Conservation (phyloP, 352 stramenopile species). For the Hyaloperonospora brassicae region DNA sequence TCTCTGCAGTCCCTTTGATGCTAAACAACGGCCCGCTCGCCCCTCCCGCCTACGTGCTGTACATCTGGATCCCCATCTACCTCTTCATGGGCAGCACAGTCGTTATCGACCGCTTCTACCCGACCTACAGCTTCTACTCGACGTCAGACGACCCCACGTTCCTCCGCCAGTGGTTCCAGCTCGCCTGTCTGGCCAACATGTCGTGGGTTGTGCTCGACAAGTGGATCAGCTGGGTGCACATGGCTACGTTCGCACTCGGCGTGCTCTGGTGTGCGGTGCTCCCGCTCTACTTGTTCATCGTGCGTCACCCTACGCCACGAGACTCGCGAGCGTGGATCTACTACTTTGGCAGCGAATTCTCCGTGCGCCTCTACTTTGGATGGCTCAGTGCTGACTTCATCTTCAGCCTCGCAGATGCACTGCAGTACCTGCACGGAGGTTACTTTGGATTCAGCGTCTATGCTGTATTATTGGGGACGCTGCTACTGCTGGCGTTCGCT, state of each 20-base stretch:
- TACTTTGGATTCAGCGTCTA: slow-evolving; percentile 47
- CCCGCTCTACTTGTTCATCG: slow-evolving; percentile 47
- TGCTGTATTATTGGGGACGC: slow-evolving; percentile 27
- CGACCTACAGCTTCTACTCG: slow-evolving; percentile 47
- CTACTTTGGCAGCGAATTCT: slow-evolving; percentile 54
- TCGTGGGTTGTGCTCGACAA: slow-evolving; percentile 39
- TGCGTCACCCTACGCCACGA: slow-evolving; percentile 38
- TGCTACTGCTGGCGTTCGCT: slow-evolving; percentile 39
- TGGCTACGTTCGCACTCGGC: slow-evolving; percentile 44
- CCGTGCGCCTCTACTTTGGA: slow-evolving; percentile 48
- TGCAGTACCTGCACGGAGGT: slow-evolving; percentile 40
- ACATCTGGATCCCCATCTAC: slow-evolving; percentile 55
- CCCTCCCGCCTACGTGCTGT: slow-evolving; percentile 37
- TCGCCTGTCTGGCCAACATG: slow-evolving; percentile 45
- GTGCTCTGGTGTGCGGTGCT: slow-evolving; percentile 54
- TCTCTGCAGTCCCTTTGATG: slow-evolving; percentile 21
- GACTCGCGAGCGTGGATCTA: slow-evolving; percentile 38
- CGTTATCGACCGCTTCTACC: slow-evolving; percentile 44
- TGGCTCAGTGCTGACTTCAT: slow-evolving; percentile 42
- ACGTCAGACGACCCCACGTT: slow-evolving; percentile 40
- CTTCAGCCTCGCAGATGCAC: slow-evolving; percentile 34
- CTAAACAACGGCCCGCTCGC: slow-evolving; percentile 31
- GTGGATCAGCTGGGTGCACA: slow-evolving; percentile 48
- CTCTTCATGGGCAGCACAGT: slow-evolving; percentile 35
- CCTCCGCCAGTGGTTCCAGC: slow-evolving; percentile 45